Evolutionary conservation across 345 rosid genomes (phyloP).

Genomic region (Brassica rapa): DNA sequence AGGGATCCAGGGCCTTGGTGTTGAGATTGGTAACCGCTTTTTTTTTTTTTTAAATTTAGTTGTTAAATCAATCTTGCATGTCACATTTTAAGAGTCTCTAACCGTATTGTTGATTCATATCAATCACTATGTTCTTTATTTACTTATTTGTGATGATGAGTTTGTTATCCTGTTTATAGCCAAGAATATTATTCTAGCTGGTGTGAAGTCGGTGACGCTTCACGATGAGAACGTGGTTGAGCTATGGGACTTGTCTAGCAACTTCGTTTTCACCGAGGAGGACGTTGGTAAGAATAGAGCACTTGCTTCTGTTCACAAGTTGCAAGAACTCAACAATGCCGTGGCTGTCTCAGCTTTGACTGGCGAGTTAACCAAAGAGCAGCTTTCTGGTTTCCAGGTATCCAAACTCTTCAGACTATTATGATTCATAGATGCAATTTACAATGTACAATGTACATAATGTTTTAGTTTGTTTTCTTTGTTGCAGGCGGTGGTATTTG

Average conservation of each 20-base stretch:
- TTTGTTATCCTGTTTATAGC: conserved; percentile 45
- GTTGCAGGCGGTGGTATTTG: conserved; percentile 83
- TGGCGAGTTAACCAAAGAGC: conserved; percentile 64
- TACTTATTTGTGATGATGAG: neutral
- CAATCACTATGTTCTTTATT: neutral
- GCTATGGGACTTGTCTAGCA: conserved; percentile 85
- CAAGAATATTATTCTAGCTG: conserved; percentile 87
- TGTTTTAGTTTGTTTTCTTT: neutral
- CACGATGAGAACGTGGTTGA: conserved; percentile 79
- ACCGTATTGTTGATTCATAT: conserved; percentile 1
- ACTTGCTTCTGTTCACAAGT: conserved; percentile 74
- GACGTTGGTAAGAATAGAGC: conserved; percentile 88
- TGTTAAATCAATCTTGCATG: conserved; percentile 22
- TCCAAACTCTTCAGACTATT: neutral
- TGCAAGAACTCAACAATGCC: conserved; percentile 88
- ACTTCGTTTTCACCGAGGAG: conserved; percentile 70
- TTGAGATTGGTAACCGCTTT: conserved; percentile 60
- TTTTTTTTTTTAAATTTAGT: neutral
- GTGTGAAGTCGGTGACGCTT: conserved; percentile 88
- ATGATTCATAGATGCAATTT: neutral
- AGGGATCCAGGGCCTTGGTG: conserved; percentile 75
- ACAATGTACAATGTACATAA: neutral
- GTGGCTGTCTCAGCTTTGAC: conserved; percentile 66
- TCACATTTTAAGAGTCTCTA: neutral
- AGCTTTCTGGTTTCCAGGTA: conserved; percentile 84